These are phyloP conservation scores for Linnemannia schmuckeri DNA, from an alignment of 192 early-diverging fungal species.

Conservation along the genomic window DNA sequence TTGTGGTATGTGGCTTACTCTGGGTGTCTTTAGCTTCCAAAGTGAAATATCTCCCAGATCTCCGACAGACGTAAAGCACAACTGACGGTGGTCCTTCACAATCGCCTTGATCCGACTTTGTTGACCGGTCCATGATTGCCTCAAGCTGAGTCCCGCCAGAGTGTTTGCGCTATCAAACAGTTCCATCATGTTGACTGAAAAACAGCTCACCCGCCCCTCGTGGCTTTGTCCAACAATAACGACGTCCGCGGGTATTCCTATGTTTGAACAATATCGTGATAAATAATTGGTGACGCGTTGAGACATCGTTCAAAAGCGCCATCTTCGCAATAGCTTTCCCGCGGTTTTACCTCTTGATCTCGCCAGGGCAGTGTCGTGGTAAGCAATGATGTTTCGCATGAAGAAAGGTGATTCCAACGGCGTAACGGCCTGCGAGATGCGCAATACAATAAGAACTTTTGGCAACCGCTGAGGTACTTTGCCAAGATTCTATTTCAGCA, in stretches of 20 bases:
- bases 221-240: slow-evolving; percentile 69
- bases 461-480: slow-evolving; percentile 72
- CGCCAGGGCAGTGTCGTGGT: slow-evolving; percentile 57
- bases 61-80: slow-evolving; percentile 63
- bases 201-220: slow-evolving; percentile 74
- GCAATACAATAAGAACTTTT: slow-evolving; percentile 75
- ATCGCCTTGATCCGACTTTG: slow-evolving; percentile 61
- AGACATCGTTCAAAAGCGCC: not conserved
- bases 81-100: slow-evolving; percentile 55
- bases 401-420: slow-evolving; percentile 72
- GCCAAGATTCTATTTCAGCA: slow-evolving; percentile 67
- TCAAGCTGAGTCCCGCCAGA: slow-evolving; percentile 66
- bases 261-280: not conserved
- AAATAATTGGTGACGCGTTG: not conserved
- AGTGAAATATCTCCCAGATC: slow-evolving; percentile 66
- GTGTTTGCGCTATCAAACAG: slow-evolving; percentile 76
- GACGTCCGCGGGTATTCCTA: slow-evolving; percentile 69
- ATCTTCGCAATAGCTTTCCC: not conserved
- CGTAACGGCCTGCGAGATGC: slow-evolving; percentile 67
- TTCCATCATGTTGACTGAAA: slow-evolving; percentile 82
- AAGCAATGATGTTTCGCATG: slow-evolving; percentile 60
- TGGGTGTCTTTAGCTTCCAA: slow-evolving; percentile 64
- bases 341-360: slow-evolving; percentile 35
- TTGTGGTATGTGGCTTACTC: slow-evolving; percentile 52
- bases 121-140: slow-evolving; percentile 80